Percentiles rank a stretch among this genome's conserved stretches.
Conservation (phyloP, 164 flowering plant species). For the Sextonia rubra region DNA sequence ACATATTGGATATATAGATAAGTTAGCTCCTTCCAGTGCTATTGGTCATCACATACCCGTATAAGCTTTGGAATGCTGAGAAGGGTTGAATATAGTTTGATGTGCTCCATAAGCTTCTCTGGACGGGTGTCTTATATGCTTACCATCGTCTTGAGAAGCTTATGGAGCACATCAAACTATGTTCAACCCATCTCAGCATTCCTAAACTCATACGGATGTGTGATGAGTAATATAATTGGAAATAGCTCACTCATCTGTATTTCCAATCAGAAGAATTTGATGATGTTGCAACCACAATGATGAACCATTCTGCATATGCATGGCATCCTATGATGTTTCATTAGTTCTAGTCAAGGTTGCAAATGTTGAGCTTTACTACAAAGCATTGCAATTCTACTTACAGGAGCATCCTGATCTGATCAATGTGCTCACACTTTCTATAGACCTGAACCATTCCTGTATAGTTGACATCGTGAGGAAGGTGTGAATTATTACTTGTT, state of each 20-base stretch:
- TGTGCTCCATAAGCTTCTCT: constrained; percentile 99
- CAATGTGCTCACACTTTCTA: too few relatives aligned
- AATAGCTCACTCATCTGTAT: constrained; percentile 82
- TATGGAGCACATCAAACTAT: constrained; percentile 96
- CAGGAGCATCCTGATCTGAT: constrained; percentile 97
- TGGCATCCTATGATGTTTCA: constrained; percentile 99
- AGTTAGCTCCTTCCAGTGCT: constrained; percentile 94
- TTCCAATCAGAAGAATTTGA: constrained; percentile 96
- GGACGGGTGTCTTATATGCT: constrained; percentile 95
- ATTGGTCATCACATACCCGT: constrained; percentile 95
- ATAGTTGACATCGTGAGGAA: too few relatives aligned
- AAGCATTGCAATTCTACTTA: constrained; percentile 95
- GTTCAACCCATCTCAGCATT: constrained; percentile 86
- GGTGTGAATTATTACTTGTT: too few relatives aligned
- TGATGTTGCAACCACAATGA: constrained; percentile 93
- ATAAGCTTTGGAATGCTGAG: constrained; percentile 95
- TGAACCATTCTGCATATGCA: constrained; percentile 99
- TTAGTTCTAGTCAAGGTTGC: constrained; percentile 93
- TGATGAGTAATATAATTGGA: constrained; percentile 98
- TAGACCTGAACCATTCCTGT: too few relatives aligned
- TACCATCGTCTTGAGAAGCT: constrained; percentile 95
- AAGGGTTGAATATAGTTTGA: constrained; percentile 84
- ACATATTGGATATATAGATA: constrained; percentile 86
- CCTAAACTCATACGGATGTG: constrained; percentile 95
- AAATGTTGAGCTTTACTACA: constrained; percentile 92